phyloP scores from a whole-genome alignment of 306 rosid genomes.

The Carpinus fangiana region DNA sequence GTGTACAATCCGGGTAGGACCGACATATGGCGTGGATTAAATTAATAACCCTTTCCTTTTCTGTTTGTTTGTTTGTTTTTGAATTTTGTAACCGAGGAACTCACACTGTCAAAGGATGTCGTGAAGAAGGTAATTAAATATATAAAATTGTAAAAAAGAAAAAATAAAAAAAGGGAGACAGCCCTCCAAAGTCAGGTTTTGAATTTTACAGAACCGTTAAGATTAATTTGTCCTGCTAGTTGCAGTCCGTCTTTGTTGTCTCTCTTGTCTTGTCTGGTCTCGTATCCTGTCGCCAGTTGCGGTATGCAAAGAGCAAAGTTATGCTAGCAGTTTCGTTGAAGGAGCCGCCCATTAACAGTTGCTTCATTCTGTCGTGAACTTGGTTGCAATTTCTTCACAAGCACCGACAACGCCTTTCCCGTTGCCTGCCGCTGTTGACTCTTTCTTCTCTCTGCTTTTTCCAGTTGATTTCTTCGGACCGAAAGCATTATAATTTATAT shows the following conservation, averaged over 20 bases:
- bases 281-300: not conserved
- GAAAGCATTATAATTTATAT: not conserved
- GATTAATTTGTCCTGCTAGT: not conserved
- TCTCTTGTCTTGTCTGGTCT: no score
- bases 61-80: not conserved
- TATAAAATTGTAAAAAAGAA: not conserved
- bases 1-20: not conserved
- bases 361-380: not conserved
- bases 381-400: not conserved
- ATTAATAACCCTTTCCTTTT: not conserved
- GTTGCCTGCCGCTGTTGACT: conserved; percentile 3
- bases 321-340: not conserved
- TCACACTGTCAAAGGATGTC: not conserved
- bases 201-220: not conserved
- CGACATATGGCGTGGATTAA: not conserved
- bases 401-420: not conserved
- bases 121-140: not conserved
- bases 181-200: conserved; percentile 2
- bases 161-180: not conserved
- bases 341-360: no score
- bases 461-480: not conserved
- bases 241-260: not conserved
- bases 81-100: not conserved
- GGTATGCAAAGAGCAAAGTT: no score
- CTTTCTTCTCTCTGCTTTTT: not conserved